A percentile compares a stretch with the other conserved stretches of the same genome.
Conservation (phyloP, 2,329 filamentous ascomycete genomes). For the Colletotrichum destructivum region DNA sequence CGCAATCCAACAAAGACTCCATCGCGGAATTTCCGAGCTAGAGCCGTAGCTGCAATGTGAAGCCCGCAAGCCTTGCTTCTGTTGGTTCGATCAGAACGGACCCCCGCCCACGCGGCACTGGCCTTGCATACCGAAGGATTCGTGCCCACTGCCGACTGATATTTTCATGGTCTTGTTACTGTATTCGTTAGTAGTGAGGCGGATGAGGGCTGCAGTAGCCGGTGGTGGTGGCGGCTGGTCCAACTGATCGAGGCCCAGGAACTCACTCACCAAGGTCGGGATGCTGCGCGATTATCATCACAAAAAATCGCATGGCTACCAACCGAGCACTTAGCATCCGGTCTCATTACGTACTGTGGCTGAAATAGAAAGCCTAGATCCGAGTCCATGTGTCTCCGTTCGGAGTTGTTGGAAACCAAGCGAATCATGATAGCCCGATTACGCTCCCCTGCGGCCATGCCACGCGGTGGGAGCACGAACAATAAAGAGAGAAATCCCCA, state of each 20-base stretch:
- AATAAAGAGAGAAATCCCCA: too few species aligned
- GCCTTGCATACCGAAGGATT: not conserved
- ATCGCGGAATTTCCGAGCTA: slow-evolving; percentile 9
- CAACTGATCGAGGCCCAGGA: not conserved
- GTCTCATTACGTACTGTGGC: not conserved
- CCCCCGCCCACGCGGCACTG: not conserved
- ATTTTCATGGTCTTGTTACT: not conserved
- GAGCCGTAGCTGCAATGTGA: slow-evolving; percentile 22
- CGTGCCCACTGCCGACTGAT: not conserved
- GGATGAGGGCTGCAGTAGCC: not conserved
- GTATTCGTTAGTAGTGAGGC: not conserved
- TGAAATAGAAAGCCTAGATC: not conserved
- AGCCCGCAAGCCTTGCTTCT: not conserved
- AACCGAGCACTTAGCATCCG: not conserved
- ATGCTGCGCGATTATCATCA: not conserved
- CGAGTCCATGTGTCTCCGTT: not conserved
- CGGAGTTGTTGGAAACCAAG: too few species aligned
- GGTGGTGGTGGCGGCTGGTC: too few species aligned
- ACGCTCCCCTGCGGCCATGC: too few species aligned
- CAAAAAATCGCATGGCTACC: not conserved
- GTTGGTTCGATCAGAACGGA: not conserved
- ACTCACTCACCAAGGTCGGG: too few species aligned
- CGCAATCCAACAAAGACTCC: slow-evolving; percentile 17
- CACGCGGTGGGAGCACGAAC: too few species aligned
- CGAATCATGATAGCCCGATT: too few species aligned